Conservation (phyloP, 768 basidiomycete species). For the Kwoniella sp. region DNA sequence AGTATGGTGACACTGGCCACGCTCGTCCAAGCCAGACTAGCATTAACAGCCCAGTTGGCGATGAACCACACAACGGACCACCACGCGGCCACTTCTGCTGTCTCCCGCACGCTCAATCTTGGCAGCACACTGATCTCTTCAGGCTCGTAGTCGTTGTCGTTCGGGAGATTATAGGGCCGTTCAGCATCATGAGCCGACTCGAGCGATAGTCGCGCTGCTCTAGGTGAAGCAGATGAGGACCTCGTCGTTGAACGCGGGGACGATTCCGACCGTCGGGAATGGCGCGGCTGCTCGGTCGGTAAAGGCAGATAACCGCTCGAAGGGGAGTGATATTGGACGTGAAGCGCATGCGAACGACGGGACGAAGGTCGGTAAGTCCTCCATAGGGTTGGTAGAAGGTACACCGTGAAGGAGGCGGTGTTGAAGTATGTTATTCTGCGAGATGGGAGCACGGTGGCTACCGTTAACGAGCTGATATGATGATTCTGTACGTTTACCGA, state of each 20-base stretch:
- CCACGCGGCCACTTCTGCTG: slow-evolving; percentile 71
- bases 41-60: slow-evolving; percentile 90
- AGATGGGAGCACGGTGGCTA: background rate
- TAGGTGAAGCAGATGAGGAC: slow-evolving; percentile 14
- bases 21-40: slow-evolving; percentile 79
- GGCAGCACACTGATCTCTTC: slow-evolving; percentile 28
- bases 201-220: slow-evolving; percentile 7
- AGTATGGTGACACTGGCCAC: slow-evolving; percentile 93
- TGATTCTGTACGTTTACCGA: too few relatives aligned
- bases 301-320: slow-evolving; percentile 14
- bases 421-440: slow-evolving; percentile 82
- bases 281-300: slow-evolving; percentile 8
- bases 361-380: slow-evolving; percentile 48
- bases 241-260: slow-evolving; percentile 4
- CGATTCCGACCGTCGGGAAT: background rate
- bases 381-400: slow-evolving; percentile 69
- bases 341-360: background rate
- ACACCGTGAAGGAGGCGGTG: slow-evolving; percentile 83
- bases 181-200: background rate
- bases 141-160: background rate
- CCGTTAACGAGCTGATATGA: too few relatives aligned
- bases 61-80: slow-evolving; percentile 90
- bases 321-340: slow-evolving; percentile 10
- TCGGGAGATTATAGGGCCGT: background rate
- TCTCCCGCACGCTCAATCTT: slow-evolving; percentile 69